These are phyloP conservation scores for Neofusicoccum kwambonambiense DNA, from an alignment of 2,329 filamentous ascomycete genomes.

Conservation along the genomic window DNA sequence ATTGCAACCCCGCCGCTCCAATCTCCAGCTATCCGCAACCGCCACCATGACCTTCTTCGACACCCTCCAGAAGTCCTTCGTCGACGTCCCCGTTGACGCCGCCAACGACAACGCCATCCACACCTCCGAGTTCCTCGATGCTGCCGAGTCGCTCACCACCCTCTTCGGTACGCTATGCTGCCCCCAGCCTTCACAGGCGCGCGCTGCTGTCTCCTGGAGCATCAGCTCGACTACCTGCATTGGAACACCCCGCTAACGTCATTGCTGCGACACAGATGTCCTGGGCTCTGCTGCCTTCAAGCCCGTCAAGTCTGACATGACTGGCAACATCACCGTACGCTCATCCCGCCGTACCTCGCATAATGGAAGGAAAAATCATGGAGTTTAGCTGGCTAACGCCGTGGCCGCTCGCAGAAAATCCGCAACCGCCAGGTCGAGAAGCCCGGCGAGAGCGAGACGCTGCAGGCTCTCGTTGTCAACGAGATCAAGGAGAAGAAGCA, in stretches of 20 bases:
- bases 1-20: neutral
- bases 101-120: constrained; percentile 71
- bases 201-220: too few relatives aligned
- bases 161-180: constrained; percentile 69
- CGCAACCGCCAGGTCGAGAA: constrained; percentile 76
- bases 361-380: neutral
- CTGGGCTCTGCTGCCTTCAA: constrained; percentile 73
- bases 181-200: neutral
- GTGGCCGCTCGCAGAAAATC: constrained; percentile 68
- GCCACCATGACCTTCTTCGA: constrained; percentile 70
- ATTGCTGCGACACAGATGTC: constrained; percentile 47
- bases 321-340: constrained; percentile 81
- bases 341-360: neutral
- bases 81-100: constrained; percentile 73
- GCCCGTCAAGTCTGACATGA: constrained; percentile 88
- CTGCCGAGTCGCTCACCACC: constrained; percentile 79
- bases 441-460: constrained; percentile 73
- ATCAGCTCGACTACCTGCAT: neutral
- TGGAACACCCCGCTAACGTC: neutral
- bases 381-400: neutral
- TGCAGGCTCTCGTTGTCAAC: constrained; percentile 81
- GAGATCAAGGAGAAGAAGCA: constrained; percentile 91
- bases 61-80: constrained; percentile 79
- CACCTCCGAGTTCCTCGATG: constrained; percentile 87
- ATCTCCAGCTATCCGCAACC: neutral